These are phyloP conservation scores for Porphyridium purpureum DNA, from an alignment of 23 red algal species.

Conservation along the genomic window DNA sequence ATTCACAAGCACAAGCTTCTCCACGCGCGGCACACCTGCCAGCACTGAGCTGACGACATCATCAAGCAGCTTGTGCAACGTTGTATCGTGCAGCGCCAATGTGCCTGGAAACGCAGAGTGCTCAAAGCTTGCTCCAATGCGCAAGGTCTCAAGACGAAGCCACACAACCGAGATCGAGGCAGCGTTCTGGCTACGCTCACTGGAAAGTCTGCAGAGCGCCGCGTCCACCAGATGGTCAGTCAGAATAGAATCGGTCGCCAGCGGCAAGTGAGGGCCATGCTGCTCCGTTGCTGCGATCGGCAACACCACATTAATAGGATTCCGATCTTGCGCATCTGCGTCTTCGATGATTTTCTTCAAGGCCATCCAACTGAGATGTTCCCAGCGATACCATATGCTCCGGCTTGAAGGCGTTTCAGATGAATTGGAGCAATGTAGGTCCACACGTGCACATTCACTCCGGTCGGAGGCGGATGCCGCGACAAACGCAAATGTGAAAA, in stretches of 20 bases:
- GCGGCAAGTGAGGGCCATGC: conserved; percentile 33
- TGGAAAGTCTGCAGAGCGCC: no score
- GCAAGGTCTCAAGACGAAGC: conserved; percentile 4
- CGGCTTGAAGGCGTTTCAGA: no score
- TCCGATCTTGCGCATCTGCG: no score
- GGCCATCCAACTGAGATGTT: no score
- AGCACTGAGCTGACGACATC: conserved; percentile 13
- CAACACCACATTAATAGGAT: no score
- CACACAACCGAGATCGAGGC: background rate
- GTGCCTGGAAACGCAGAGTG: conserved; percentile 27
- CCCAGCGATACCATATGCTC: no score
- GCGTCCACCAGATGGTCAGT: background rate
- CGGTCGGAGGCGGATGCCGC: no score
- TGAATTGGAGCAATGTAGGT: no score
- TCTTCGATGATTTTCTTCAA: no score
- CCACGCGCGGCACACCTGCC: conserved; percentile 8
- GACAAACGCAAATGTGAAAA: no score
- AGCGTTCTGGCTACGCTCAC: background rate
- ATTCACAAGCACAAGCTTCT: conserved; percentile 19
- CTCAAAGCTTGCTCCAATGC: conserved; percentile 30
- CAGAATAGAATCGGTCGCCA: conserved; percentile 29
- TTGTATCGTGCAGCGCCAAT: conserved; percentile 13
- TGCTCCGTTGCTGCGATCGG: conserved; percentile 33
- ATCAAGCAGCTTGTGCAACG: no score
- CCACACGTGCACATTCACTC: no score